Evolutionary conservation across 768 basidiomycete genomes (phyloP).

Genomic region (Guyanaporus albipodus): DNA sequence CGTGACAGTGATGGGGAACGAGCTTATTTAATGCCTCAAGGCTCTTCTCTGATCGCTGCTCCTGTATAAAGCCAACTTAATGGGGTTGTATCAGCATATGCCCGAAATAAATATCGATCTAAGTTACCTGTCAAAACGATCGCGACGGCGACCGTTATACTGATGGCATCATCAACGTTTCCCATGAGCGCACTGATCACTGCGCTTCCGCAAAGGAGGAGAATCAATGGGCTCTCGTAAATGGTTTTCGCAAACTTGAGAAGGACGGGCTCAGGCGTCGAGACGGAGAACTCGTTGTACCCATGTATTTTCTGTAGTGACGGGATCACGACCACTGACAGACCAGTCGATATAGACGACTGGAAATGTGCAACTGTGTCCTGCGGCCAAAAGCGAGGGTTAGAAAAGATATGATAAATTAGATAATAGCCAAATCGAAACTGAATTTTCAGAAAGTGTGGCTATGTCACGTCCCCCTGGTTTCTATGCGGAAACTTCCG

Average conservation of each 20-base stretch:
- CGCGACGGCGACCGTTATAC: slow-evolving; percentile 86
- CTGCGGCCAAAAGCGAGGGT: slow-evolving; percentile 36
- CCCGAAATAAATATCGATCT: neutral
- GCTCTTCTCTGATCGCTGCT: slow-evolving; percentile 90
- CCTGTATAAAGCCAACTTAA: slow-evolving; percentile 92
- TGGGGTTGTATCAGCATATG: neutral
- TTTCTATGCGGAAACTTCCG: slow-evolving; percentile 5
- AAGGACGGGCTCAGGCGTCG: slow-evolving; percentile 70
- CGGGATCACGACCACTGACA: slow-evolving; percentile 59
- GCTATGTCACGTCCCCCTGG: slow-evolving; percentile 11
- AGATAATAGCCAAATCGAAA: neutral
- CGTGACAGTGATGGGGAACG: slow-evolving; percentile 94
- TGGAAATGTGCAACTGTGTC: slow-evolving; percentile 71
- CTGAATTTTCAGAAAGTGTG: slow-evolving; percentile 7
- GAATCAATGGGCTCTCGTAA: slow-evolving; percentile 90
- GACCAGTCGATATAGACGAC: slow-evolving; percentile 58
- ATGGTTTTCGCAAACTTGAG: slow-evolving; percentile 94
- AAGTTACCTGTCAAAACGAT: slow-evolving; percentile 89
- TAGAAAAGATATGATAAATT: slow-evolving; percentile 4
- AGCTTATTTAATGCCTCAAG: slow-evolving; percentile 94
- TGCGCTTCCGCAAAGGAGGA: slow-evolving; percentile 88
- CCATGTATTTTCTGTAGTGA: slow-evolving; percentile 66
- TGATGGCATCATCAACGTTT: slow-evolving; percentile 92
- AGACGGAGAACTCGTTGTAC: slow-evolving; percentile 93
- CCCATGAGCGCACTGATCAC: slow-evolving; percentile 88